These are phyloP conservation scores for Peronospora tabacina DNA, from an alignment of 352 stramenopile genomes.

Conservation along the genomic window DNA sequence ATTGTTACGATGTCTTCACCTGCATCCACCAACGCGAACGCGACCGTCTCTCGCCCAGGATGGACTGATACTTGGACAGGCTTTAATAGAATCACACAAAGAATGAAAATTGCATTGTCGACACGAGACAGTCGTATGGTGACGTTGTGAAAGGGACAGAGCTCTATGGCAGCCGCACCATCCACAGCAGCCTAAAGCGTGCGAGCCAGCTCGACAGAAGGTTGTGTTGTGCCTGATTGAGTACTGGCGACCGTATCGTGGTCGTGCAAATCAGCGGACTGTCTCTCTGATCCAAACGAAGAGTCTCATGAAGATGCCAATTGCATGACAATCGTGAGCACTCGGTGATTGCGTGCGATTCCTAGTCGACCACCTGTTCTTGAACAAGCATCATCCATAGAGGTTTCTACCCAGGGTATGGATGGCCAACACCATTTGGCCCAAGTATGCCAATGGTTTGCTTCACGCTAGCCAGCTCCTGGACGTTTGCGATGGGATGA, in stretches of 20 bases:
- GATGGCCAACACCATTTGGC: too few species aligned
- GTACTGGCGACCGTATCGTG: neutral
- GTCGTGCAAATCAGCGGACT: conserved; percentile 17
- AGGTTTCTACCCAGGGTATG: neutral
- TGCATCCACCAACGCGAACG: too few species aligned
- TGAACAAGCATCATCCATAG: conserved; percentile 1
- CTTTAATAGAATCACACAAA: too few species aligned
- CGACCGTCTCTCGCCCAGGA: too few species aligned
- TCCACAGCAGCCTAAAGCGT: conserved; percentile 9
- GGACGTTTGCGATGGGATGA: conserved; percentile 9
- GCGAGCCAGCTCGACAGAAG: neutral
- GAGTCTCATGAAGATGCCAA: conserved; percentile 11
- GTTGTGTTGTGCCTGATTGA: neutral
- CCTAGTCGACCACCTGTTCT: conserved; percentile 1
- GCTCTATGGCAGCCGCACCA: conserved; percentile 23
- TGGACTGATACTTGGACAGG: too few species aligned
- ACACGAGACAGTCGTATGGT: neutral
- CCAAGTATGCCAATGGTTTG: too few species aligned
- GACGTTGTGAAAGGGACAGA: neutral
- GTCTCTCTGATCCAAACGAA: conserved; percentile 21
- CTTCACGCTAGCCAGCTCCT: neutral
- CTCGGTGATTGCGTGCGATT: neutral
- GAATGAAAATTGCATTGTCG: too few species aligned
- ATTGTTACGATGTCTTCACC: too few species aligned
- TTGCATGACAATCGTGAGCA: neutral